Evolutionary conservation across 2,329 filamentous ascomycete species (phyloP).

Genomic region (Colletotrichum higginsianum): DNA sequence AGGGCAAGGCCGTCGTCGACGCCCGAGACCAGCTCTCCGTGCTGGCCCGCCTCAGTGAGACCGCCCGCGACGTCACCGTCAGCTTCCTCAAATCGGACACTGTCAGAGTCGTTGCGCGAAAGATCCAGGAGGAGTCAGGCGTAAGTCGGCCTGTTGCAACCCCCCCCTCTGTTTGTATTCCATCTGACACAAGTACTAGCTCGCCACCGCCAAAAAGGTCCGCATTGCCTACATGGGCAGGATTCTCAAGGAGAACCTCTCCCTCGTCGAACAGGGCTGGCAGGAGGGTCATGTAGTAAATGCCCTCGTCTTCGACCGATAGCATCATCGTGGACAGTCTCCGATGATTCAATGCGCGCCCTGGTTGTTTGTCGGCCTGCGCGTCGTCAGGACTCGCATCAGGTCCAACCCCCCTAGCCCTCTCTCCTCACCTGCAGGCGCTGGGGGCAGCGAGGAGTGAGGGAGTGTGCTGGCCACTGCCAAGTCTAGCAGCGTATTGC

Average conservation of each 20-base stretch:
- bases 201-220: constrained; percentile 72
- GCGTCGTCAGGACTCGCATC: not conserved
- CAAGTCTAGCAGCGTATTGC: not conserved
- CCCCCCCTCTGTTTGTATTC: too few relatives aligned
- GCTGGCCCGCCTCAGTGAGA: constrained; percentile 76
- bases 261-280: constrained; percentile 81
- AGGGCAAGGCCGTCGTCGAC: constrained; percentile 70
- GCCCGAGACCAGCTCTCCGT: constrained; percentile 70
- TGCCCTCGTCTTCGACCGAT: constrained; percentile 75
- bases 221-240: constrained; percentile 86
- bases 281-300: constrained; percentile 82
- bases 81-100: constrained; percentile 71
- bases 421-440: not conserved
- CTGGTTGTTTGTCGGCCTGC: not conserved
- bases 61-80: constrained; percentile 74
- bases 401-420: not conserved
- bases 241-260: constrained; percentile 78
- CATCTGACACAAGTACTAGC: constrained; percentile 55
- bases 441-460: not conserved
- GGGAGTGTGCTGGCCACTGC: too few relatives aligned
- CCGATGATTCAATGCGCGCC: constrained; percentile 5
- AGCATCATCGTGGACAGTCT: constrained; percentile 44
- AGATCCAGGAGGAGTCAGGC: constrained; percentile 73
- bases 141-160: constrained; percentile 62
- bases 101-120: constrained; percentile 75